A percentile compares a stretch with the other conserved stretches of the same genome.
These are phyloP conservation scores for Suaeda aralocaspica DNA, from an alignment of 148 eudicot genomes.

Conservation along the genomic window DNA sequence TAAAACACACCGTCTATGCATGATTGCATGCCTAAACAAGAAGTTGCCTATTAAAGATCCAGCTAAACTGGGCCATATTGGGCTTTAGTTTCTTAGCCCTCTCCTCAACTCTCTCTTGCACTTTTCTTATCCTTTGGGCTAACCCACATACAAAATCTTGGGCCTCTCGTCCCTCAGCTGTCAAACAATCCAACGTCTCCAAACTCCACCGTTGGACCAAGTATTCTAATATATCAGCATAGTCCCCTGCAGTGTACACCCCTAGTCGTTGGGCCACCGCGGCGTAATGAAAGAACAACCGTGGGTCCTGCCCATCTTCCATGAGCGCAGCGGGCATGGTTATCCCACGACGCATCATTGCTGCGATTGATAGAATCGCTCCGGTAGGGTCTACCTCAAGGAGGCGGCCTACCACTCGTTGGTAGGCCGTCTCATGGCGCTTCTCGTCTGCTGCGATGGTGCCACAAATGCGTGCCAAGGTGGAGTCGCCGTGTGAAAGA, in stretches of 20 bases:
- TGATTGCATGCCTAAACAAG: too few species aligned
- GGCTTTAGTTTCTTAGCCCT: slow-evolving; percentile 24
- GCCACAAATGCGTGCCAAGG: background rate
- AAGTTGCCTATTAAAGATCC: slow-evolving; percentile 25
- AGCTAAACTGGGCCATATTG: slow-evolving; percentile 29
- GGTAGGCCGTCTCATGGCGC: slow-evolving; percentile 4
- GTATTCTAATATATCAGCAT: slow-evolving; percentile 36
- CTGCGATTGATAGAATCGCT: background rate
- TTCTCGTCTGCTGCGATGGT: background rate
- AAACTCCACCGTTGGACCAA: slow-evolving; percentile 34
- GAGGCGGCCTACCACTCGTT: background rate
- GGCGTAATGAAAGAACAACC: slow-evolving; percentile 31
- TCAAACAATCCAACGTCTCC: slow-evolving; percentile 21
- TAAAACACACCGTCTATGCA: too few species aligned
- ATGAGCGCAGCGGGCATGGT: slow-evolving; percentile 1
- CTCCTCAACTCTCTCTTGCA: slow-evolving; percentile 36
- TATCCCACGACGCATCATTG: background rate
- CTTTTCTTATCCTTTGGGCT: slow-evolving; percentile 36
- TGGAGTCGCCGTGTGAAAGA: too few species aligned
- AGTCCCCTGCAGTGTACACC: slow-evolving; percentile 41
- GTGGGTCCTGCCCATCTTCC: background rate
- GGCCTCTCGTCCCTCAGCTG: slow-evolving; percentile 32
- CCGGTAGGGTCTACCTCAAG: background rate
- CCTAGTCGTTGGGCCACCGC: slow-evolving; percentile 33
- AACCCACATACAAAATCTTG: slow-evolving; percentile 37